These are phyloP conservation scores for Platanthera zijinensis DNA, from an alignment of 106 monocot species.

Conservation along the genomic window DNA sequence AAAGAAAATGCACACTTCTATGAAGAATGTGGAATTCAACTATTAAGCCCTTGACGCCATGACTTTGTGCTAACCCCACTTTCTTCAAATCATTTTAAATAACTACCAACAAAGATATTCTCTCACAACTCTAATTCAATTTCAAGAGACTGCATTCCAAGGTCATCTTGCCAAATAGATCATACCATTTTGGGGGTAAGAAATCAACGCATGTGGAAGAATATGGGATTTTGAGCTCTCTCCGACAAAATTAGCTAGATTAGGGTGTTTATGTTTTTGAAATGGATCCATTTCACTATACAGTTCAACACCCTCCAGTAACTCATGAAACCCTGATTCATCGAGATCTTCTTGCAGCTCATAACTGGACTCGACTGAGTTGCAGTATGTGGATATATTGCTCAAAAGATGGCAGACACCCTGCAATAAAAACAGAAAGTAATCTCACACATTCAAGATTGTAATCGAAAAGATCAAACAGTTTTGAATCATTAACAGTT, in stretches of 20 bases:
- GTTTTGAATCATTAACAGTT: no score
- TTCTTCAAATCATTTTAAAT: no score
- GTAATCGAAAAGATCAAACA: no score
- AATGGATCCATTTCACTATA: slow-evolving; percentile 22
- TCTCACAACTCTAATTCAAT: no score
- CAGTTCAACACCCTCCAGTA: slow-evolving; percentile 34
- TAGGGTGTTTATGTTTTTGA: slow-evolving; percentile 25
- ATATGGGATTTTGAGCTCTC: slow-evolving; percentile 36
- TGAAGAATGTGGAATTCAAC: no score
- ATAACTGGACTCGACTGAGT: slow-evolving; percentile 32
- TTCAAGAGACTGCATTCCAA: not conserved
- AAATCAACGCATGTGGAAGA: slow-evolving; percentile 20
- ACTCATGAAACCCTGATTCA: slow-evolving; percentile 36
- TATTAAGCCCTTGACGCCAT: no score
- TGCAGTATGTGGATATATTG: slow-evolving; percentile 67
- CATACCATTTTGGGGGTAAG: slow-evolving; percentile 6
- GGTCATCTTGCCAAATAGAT: not conserved
- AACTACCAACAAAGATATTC: no score
- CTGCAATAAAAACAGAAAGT: slow-evolving; percentile 13
- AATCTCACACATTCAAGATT: not conserved
- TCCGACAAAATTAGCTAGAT: slow-evolving; percentile 21
- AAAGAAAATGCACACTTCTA: no score
- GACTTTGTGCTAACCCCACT: no score
- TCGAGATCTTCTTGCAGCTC: slow-evolving; percentile 57
- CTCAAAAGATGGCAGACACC: slow-evolving; percentile 90